Evolutionary conservation across 78 protist genomes (phyloP).

Genomic region (Polysphondylium violaceum): DNA sequence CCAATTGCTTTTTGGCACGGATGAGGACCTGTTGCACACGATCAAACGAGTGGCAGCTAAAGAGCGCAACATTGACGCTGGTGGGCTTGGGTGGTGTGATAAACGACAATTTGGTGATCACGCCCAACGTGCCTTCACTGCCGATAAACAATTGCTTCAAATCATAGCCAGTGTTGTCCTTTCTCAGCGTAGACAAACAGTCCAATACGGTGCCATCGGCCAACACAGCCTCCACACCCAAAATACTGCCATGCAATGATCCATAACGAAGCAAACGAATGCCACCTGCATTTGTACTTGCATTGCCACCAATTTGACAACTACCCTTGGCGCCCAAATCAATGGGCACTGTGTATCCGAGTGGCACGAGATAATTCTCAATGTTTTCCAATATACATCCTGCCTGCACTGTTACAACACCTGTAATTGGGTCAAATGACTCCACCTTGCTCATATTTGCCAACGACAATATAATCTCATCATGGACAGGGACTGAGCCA

Average conservation of each 20-base stretch:
- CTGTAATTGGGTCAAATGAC: conserved; percentile 48
- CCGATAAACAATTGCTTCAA: conserved; percentile 97
- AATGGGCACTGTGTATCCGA: conserved; percentile 91
- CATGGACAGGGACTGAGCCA: conserved; percentile 90
- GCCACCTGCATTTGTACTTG: conserved; percentile 98
- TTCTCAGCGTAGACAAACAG: conserved; percentile 72
- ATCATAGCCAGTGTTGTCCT: conserved; percentile 97
- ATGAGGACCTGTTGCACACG: conserved; percentile 24
- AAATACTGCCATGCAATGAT: conserved; percentile 90
- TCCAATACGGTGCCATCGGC: conserved; percentile 94
- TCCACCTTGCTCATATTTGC: conserved; percentile 83
- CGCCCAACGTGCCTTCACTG: conserved; percentile 98
- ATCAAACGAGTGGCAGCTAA: conserved; percentile 71
- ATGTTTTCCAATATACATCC: conserved; percentile 91
- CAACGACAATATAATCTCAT: conserved; percentile 90
- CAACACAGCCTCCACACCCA: conserved; percentile 93
- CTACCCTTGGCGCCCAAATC: conserved; percentile 97
- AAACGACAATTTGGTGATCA: conserved; percentile 89
- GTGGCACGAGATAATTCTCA: conserved; percentile 61
- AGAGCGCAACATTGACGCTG: conserved; percentile 84
- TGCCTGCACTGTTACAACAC: conserved; percentile 85
- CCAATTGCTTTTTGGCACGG: conserved; percentile 82
- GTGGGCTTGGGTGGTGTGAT: conserved; percentile 78
- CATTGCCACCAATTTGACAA: conserved; percentile 97
- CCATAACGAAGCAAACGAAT: conserved; percentile 94